Evolutionary conservation across 305 asterid genomes (phyloP).

Genomic region (Fraxinus angustifolia): DNA sequence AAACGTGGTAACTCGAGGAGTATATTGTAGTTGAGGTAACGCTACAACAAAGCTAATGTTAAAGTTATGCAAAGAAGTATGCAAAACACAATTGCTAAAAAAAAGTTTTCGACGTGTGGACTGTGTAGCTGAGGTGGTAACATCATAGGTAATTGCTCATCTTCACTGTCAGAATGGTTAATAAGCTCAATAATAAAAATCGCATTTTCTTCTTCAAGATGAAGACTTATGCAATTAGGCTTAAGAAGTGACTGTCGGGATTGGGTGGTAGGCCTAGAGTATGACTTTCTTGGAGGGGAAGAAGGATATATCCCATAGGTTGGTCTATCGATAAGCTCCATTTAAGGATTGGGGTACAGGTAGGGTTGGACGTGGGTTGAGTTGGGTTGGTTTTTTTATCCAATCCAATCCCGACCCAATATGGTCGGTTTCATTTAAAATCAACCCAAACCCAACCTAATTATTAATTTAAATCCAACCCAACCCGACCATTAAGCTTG

Average conservation of each 20-base stretch:
- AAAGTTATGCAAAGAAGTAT: neutral
- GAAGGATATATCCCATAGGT: neutral
- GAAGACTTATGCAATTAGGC: neutral
- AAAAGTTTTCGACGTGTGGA: neutral
- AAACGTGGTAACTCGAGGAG: neutral
- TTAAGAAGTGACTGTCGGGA: neutral
- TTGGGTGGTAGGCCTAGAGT: neutral
- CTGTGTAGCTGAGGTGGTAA: neutral
- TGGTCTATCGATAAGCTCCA: neutral
- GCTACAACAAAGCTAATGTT: neutral
- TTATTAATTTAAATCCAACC: neutral
- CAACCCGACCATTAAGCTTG: neutral
- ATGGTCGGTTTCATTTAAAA: too few species aligned
- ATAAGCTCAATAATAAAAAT: neutral
- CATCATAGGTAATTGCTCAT: neutral
- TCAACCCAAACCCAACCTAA: too few species aligned
- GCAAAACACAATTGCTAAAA: neutral
- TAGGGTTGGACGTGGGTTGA: too few species aligned
- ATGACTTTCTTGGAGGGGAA: neutral
- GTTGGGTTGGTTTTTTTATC: too few species aligned
- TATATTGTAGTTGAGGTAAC: neutral
- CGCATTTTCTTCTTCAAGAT: neutral
- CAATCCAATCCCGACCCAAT: too few species aligned
- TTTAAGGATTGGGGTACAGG: neutral
- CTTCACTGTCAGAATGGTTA: neutral